Percentiles rank a stretch among this genome's conserved stretches.
phyloP scores from a whole-genome alignment of 1,284 basidiomycete species.

The Phenoliferia sp. region DNA sequence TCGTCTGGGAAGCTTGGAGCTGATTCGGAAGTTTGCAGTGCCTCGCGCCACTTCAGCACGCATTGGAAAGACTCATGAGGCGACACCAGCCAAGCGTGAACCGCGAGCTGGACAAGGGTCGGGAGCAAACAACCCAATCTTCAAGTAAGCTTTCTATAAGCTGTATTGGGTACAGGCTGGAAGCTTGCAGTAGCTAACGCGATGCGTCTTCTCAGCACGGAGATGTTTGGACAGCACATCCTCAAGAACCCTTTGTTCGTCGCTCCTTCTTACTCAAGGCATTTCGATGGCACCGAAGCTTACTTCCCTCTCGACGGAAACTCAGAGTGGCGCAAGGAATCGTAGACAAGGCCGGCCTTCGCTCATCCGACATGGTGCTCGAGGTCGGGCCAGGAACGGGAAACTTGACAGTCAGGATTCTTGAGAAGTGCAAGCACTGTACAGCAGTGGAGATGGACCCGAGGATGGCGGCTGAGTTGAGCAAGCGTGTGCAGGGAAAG shows the following conservation, averaged over 20 bases:
- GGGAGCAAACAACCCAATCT: conserved; percentile 36
- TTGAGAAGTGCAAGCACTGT: conserved; percentile 88
- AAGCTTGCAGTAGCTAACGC: background rate
- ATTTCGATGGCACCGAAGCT: background rate
- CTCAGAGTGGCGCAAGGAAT: conserved; percentile 32
- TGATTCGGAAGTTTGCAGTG: conserved; percentile 58
- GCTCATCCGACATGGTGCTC: conserved; percentile 90
- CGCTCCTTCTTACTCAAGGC: conserved; percentile 47
- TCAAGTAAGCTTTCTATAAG: conserved; percentile 27
- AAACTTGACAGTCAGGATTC: conserved; percentile 88
- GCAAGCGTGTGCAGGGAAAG: conserved; percentile 97
- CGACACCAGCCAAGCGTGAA: conserved; percentile 4
- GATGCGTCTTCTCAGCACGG: conserved; percentile 18
- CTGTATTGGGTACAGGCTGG: background rate
- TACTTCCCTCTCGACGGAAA: background rate
- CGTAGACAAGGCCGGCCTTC: conserved; percentile 72
- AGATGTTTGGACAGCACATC: conserved; percentile 94
- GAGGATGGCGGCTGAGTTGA: conserved; percentile 95
- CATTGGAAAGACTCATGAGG: conserved; percentile 27
- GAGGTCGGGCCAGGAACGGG: conserved; percentile 99
- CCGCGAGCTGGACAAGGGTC: background rate
- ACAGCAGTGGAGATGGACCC: conserved; percentile 98
- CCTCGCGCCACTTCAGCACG: conserved; percentile 61
- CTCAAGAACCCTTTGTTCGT: conserved; percentile 88
- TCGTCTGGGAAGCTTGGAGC: too few species aligned